These are phyloP conservation scores for Pythium coloratum DNA, from an alignment of 352 stramenopile species.

Conservation along the genomic window DNA sequence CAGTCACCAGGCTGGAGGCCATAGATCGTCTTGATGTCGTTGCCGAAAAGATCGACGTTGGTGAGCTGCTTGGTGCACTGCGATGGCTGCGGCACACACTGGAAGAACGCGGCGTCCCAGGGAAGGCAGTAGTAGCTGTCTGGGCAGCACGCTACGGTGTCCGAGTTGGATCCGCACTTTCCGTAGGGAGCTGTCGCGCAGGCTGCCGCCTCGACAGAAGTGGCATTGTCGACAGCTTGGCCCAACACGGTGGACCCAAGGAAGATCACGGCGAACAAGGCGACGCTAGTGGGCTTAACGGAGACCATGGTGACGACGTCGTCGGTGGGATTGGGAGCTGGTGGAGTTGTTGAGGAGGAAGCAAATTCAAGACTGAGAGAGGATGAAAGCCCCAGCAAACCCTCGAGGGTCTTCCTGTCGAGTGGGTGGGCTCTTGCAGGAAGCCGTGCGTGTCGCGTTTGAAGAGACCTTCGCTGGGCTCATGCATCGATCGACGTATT, in stretches of 20 bases:
- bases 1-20: slow-evolving; percentile 29
- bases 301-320: not conserved
- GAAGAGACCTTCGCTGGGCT: not conserved
- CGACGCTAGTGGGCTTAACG: not conserved
- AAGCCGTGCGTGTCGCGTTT: not conserved
- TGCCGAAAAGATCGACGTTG: slow-evolving; percentile 45
- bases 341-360: not conserved
- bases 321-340: not conserved
- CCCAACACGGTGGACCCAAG: not conserved
- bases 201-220: slow-evolving; percentile 2
- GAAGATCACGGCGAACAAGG: not conserved
- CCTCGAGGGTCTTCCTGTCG: no score
- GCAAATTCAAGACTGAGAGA: not conserved
- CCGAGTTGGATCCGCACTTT: slow-evolving; percentile 26
- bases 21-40: slow-evolving; percentile 39
- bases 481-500: not conserved
- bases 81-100: slow-evolving; percentile 36
- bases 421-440: not conserved
- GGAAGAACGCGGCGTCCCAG: slow-evolving; percentile 45
- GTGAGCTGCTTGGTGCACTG: slow-evolving; percentile 39
- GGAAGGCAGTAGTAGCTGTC: slow-evolving; percentile 47
- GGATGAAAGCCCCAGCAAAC: not conserved
- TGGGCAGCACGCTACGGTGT: slow-evolving; percentile 37
- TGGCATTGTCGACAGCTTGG: not conserved
- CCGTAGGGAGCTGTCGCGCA: slow-evolving; percentile 25